Conservation (phyloP, 768 basidiomycete species). For the Thelephora ganbajun region DNA sequence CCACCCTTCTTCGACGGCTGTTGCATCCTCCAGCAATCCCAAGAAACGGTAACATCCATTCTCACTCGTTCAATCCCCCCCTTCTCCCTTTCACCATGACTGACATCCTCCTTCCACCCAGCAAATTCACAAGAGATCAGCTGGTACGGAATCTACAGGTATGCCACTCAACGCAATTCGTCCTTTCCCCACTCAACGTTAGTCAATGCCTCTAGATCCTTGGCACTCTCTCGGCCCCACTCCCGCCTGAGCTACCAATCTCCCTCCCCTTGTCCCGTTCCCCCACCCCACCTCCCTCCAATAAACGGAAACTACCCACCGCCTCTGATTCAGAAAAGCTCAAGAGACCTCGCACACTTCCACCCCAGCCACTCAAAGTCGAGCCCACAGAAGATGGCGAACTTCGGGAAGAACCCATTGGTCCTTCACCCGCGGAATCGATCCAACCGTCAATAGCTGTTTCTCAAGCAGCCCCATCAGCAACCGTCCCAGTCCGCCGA, state of each 20-base stretch:
- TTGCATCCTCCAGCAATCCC: constrained; percentile 14
- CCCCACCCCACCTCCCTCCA: constrained; percentile 24
- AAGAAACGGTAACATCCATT: constrained; percentile 21
- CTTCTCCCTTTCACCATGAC: constrained; percentile 5
- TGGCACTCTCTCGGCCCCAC: constrained; percentile 23
- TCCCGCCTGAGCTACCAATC: constrained; percentile 30
- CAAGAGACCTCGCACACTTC: constrained; percentile 19
- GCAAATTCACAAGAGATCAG: constrained; percentile 15
- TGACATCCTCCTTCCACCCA: constrained; percentile 8
- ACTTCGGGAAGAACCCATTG: constrained; percentile 24
- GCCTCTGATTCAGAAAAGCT: constrained; percentile 14
- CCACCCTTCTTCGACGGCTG: constrained; percentile 16
- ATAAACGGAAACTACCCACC: constrained; percentile 25
- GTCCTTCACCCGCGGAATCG: constrained; percentile 9
- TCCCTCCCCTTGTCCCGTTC: constrained; percentile 31
- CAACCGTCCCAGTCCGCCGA: constrained; percentile 44
- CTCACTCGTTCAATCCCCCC: constrained; percentile 11
- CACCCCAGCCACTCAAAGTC: constrained; percentile 18
- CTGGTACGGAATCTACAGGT: constrained; percentile 29
- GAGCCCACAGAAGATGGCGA: constrained; percentile 35
- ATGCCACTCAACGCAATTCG: constrained; percentile 2
- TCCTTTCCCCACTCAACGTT: constrained; percentile 10
- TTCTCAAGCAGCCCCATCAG: constrained; percentile 8
- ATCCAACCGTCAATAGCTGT: constrained; percentile 17
- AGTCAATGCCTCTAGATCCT: constrained; percentile 20